These are phyloP conservation scores for Podospora sp. DNA, from an alignment of 495 filamentous ascomycete genomes.

Conservation along the genomic window DNA sequence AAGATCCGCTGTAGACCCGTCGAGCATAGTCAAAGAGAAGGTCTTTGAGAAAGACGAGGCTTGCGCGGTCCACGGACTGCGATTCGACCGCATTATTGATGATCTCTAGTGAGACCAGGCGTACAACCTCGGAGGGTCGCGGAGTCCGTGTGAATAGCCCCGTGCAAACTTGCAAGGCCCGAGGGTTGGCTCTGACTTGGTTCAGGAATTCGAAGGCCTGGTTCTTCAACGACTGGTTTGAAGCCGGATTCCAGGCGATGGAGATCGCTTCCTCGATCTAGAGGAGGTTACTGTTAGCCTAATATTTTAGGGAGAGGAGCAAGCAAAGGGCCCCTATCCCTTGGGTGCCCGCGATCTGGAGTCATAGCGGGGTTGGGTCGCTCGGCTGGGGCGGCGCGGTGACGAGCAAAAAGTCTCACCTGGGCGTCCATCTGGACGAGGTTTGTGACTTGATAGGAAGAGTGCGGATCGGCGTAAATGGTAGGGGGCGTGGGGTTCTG, in stretches of 20 bases:
- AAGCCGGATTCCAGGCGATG: constrained; percentile 78
- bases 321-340: constrained; percentile 3
- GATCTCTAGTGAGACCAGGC: constrained; percentile 84
- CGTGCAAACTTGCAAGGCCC: constrained; percentile 85
- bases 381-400: constrained; percentile 14
- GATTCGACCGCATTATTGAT: constrained; percentile 85
- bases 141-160: constrained; percentile 81
- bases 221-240: constrained; percentile 71
- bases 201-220: constrained; percentile 89
- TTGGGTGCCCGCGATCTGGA: background rate
- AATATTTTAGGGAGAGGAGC: background rate
- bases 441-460: constrained; percentile 6
- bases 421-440: constrained; percentile 38
- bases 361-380: constrained; percentile 24
- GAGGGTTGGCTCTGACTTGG: constrained; percentile 73
- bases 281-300: constrained; percentile 22
- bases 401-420: constrained; percentile 26
- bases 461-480: constrained; percentile 9
- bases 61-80: constrained; percentile 67
- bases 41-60: constrained; percentile 71
- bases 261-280: constrained; percentile 92
- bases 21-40: constrained; percentile 75
- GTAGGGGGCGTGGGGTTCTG: constrained; percentile 4
- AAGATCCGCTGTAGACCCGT: constrained; percentile 65
- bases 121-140: constrained; percentile 78